A percentile compares a stretch with the other conserved stretches of the same genome.
Evolutionary conservation across 2,329 filamentous ascomycete species (phyloP).

Genomic region (Nannizziopsis arthrosporioides): DNA sequence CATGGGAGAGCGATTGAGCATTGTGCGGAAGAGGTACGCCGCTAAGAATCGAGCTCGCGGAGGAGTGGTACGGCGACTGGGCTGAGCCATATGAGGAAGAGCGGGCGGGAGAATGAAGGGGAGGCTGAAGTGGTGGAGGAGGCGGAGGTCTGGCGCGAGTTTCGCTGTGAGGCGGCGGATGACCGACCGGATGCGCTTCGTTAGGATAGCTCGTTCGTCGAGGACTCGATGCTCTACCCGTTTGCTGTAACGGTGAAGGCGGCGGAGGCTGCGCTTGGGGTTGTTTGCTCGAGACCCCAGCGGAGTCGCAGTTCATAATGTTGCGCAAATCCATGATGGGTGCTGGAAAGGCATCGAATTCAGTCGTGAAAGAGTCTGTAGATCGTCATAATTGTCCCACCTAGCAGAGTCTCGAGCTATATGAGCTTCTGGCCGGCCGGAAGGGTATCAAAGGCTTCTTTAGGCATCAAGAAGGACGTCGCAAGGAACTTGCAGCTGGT

Average conservation of each 20-base stretch:
- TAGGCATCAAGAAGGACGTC: too few species aligned
- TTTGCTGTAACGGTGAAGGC: constrained; percentile 4
- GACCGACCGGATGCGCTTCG: background rate
- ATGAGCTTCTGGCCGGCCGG: too few species aligned
- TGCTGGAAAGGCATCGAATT: constrained; percentile 4
- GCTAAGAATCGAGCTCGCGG: constrained; percentile 23
- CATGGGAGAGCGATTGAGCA: constrained; percentile 14
- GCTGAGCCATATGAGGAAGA: constrained; percentile 30
- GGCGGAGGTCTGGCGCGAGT: constrained; percentile 22
- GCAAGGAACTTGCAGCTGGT: too few species aligned
- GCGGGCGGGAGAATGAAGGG: constrained; percentile 35
- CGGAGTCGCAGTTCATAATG: constrained; percentile 39
- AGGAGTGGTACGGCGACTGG: constrained; percentile 32
- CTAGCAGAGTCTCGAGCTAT: too few species aligned
- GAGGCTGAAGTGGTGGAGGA: constrained; percentile 36
- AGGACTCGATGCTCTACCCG: background rate
- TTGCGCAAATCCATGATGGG: constrained; percentile 42
- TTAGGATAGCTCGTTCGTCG: constrained; percentile 6
- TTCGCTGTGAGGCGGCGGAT: constrained; percentile 3
- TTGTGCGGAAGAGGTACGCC: constrained; percentile 19
- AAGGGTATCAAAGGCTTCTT: too few species aligned
- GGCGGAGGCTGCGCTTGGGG: constrained; percentile 3
- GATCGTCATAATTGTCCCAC: background rate
- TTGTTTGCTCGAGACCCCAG: constrained; percentile 18
- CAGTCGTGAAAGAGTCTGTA: background rate